A percentile compares a stretch with the other conserved stretches of the same genome.
Evolutionary conservation across 2,329 filamentous ascomycete species (phyloP).

Genomic region (Aspergillus melleus): DNA sequence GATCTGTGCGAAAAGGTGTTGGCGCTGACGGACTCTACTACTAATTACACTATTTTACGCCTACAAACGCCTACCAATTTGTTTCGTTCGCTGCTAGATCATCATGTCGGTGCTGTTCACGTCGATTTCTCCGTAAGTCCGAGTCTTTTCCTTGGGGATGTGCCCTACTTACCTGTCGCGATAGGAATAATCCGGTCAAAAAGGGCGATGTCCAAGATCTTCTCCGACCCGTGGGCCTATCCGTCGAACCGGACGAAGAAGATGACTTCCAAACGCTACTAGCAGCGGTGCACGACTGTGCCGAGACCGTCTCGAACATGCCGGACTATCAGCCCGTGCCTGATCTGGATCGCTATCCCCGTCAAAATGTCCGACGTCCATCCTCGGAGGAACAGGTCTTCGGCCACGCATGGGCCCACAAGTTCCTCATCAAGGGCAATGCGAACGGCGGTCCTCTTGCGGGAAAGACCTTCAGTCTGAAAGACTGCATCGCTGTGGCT

Average conservation of each 20-base stretch:
- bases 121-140: constrained; percentile 27
- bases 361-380: constrained; percentile 46
- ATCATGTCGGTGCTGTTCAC: constrained; percentile 31
- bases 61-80: neutral
- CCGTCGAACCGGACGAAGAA: constrained; percentile 38
- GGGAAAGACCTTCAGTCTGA: constrained; percentile 53
- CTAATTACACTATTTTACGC: neutral
- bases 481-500: constrained; percentile 57
- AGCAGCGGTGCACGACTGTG: constrained; percentile 54
- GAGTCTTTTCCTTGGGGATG: neutral
- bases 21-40: too few species aligned
- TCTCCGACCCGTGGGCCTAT: constrained; percentile 39
- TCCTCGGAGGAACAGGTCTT: constrained; percentile 44
- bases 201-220: constrained; percentile 41
- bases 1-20: neutral
- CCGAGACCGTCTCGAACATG: constrained; percentile 45
- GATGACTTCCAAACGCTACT: constrained; percentile 51
- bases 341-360: constrained; percentile 47
- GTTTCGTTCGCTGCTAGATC: neutral
- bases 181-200: constrained; percentile 42
- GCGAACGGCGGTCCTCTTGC: constrained; percentile 28
- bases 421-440: constrained; percentile 47
- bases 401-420: constrained; percentile 55
- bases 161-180: neutral
- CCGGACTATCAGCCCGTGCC: constrained; percentile 50